Conservation (phyloP, 768 basidiomycete species). For the Hygrocybe coccinea region DNA sequence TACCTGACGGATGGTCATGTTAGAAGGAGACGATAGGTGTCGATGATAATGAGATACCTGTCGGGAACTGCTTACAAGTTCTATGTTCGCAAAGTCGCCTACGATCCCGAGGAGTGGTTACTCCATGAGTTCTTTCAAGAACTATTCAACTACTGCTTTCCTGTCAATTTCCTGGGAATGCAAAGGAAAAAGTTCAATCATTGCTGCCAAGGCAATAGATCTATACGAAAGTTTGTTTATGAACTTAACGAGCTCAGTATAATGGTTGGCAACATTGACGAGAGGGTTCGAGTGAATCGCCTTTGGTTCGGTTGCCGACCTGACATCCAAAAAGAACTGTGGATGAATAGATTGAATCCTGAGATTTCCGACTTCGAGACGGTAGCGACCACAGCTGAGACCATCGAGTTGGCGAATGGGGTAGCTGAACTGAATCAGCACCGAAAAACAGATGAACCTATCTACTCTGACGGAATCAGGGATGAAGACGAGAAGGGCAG, state of each 20-base stretch:
- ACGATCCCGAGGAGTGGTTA: constrained; percentile 22
- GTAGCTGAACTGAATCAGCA: constrained; percentile 1
- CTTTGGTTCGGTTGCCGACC: constrained; percentile 32
- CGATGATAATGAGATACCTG: constrained; percentile 27
- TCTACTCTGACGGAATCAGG: no score
- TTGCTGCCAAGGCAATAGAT: constrained; percentile 21
- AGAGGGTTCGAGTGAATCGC: constrained; percentile 25
- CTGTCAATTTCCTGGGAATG: constrained; percentile 22
- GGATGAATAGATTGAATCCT: constrained; percentile 26
- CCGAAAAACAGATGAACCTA: no score
- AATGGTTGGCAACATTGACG: constrained; percentile 27
- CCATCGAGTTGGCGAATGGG: constrained; percentile 28
- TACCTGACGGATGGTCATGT: constrained; percentile 22
- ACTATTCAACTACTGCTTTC: constrained; percentile 37
- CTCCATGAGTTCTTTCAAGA: constrained; percentile 27
- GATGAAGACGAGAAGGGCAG: no score
- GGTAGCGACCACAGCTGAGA: constrained; percentile 25
- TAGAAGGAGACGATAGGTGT: constrained; percentile 8
- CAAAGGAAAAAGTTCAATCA: constrained; percentile 22
- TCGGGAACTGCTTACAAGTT: constrained; percentile 29
- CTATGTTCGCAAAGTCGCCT: constrained; percentile 27
- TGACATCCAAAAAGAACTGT: constrained; percentile 27
- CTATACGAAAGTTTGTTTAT: constrained; percentile 29
- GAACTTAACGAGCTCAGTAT: constrained; percentile 31
- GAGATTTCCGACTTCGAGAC: constrained; percentile 21